Evolutionary conservation across 805 yeast species (phyloP).

Genomic region (Kuraishia floccosa): DNA sequence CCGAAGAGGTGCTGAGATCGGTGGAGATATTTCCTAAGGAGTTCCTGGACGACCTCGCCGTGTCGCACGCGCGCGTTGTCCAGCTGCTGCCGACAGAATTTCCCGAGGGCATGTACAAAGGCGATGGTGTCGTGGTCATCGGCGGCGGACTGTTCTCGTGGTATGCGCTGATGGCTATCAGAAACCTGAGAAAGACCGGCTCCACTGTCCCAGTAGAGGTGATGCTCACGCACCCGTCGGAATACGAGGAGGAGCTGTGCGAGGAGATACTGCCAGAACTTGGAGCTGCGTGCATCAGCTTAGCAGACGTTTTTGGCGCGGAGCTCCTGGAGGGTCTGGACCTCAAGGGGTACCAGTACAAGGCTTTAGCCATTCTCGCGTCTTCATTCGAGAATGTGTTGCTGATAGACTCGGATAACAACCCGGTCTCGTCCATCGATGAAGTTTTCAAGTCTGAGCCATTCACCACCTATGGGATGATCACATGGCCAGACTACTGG

Average conservation of each 20-base stretch:
- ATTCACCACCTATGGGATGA: slow-evolving; percentile 31
- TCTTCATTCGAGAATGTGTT: slow-evolving; percentile 32
- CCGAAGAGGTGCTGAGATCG: slow-evolving; percentile 1
- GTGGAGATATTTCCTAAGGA: slow-evolving; percentile 8
- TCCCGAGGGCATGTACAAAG: slow-evolving; percentile 28
- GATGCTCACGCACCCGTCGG: slow-evolving; percentile 58
- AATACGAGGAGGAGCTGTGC: slow-evolving; percentile 62
- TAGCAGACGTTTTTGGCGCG: slow-evolving; percentile 25
- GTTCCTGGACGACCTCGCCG: slow-evolving; percentile 26
- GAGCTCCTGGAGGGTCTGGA: slow-evolving; percentile 28
- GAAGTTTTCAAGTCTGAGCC: slow-evolving; percentile 33
- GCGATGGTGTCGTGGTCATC: slow-evolving; percentile 55
- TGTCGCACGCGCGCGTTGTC: slow-evolving; percentile 35
- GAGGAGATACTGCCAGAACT: slow-evolving; percentile 42
- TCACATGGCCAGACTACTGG: slow-evolving; percentile 64
- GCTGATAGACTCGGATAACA: slow-evolving; percentile 38
- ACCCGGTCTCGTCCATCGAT: slow-evolving; percentile 31
- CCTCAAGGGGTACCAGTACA: slow-evolving; percentile 35
- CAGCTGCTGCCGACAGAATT: slow-evolving; percentile 31
- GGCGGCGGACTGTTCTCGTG: slow-evolving; percentile 75
- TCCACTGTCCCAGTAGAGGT: slow-evolving; percentile 71
- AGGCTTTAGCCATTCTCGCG: slow-evolving; percentile 34
- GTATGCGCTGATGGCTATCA: slow-evolving; percentile 51
- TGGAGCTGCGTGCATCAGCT: slow-evolving; percentile 52
- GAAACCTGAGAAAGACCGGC: slow-evolving; percentile 49